phyloP scores from a whole-genome alignment of 2,329 filamentous ascomycete species.

The Fusarium newnesense region DNA sequence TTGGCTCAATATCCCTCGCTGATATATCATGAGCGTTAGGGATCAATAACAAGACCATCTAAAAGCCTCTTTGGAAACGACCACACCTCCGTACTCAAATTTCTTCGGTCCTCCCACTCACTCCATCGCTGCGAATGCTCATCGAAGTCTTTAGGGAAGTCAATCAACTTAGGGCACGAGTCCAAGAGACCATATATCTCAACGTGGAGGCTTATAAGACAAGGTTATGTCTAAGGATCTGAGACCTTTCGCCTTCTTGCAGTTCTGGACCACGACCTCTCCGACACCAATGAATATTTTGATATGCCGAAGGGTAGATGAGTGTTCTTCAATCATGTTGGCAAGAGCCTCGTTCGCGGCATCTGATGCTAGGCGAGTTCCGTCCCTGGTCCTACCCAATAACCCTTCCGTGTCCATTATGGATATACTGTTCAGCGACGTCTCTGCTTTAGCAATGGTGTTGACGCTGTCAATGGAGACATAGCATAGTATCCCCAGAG shows the following conservation, averaged over 20 bases:
- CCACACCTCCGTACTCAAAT: no score
- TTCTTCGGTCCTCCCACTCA: background rate
- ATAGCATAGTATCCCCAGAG: background rate
- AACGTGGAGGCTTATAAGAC: background rate
- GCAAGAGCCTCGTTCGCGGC: background rate
- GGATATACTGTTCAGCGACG: background rate
- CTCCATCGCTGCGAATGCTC: background rate
- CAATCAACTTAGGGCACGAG: background rate
- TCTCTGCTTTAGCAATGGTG: background rate
- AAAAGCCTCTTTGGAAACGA: background rate
- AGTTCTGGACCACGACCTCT: background rate
- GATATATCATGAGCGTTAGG: background rate
- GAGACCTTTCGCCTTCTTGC: background rate
- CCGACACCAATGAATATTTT: fast-evolving
- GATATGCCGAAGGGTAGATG: background rate
- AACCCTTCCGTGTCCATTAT: background rate
- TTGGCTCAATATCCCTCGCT: background rate
- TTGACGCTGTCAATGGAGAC: background rate
- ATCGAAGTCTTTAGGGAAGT: fast-evolving
- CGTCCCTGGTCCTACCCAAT: fast-evolving
- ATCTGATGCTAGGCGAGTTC: background rate
- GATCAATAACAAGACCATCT: background rate
- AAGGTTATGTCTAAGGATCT: background rate
- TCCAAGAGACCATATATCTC: background rate
- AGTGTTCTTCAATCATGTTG: background rate